phyloP scores from a whole-genome alignment of 176 grass and related monocot species.

The Bonia amplexicaulis region DNA sequence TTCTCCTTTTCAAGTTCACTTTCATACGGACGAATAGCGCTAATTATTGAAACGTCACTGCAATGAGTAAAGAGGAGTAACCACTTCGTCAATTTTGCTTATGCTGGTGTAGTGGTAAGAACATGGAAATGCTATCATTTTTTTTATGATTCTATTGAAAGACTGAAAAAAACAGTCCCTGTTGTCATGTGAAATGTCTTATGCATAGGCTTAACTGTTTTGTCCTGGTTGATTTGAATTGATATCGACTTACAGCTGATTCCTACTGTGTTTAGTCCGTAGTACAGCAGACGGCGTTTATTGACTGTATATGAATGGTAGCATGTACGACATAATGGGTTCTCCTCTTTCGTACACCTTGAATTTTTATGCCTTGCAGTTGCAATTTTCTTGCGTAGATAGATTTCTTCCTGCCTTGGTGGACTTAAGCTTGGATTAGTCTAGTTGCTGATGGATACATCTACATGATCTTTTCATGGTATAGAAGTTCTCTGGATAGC shows the following conservation, averaged over 20 bases:
- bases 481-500: not conserved
- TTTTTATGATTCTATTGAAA: not conserved
- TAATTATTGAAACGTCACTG: not conserved
- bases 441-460: not conserved
- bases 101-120: not conserved
- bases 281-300: not conserved
- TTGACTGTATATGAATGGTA: not conserved
- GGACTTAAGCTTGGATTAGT: not conserved
- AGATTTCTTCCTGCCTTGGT: slow-evolving; percentile 19
- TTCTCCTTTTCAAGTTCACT: not conserved
- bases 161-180: not conserved
- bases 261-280: not conserved
- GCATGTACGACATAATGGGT: not conserved
- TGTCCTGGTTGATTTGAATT: not conserved
- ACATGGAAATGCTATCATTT: not conserved
- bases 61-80: not conserved
- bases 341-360: not conserved
- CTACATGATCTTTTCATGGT: not conserved
- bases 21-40: not conserved
- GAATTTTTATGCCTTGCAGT: not conserved
- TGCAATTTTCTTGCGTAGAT: not conserved
- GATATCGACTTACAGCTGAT: not conserved
- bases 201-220: not conserved
- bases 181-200: slow-evolving; percentile 7
- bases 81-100: not conserved